Base-by-base conservation (phyloP, 2,329 filamentous ascomycete genomes). In the Fusarium oligoseptatum region DNA sequence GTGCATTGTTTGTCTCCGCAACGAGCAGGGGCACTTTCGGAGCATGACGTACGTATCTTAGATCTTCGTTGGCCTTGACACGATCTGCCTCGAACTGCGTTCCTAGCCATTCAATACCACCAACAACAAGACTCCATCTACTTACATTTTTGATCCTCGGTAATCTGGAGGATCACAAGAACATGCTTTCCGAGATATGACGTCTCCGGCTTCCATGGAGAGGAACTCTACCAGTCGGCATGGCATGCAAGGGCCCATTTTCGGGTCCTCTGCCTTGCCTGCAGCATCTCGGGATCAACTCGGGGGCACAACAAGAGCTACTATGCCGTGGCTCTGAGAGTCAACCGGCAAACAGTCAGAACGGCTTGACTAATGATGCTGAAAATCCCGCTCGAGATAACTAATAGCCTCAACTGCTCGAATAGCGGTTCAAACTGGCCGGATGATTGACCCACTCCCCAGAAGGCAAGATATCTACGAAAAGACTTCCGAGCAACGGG, bases 31-130 rank as follows among this genome's bases (percentile, higher is more conserved):
- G 48, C 45, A 20, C 60, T 10, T 55, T n/a, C 20, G 29, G 55
- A 55, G 34, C 66, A 32, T 74, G 72, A 73, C 69, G 69, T 73
- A 73, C 69, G 66, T 64, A 60, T 62, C 29, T 15, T 27, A 17
- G 29, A 41, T 60, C 22, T 27, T 15, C 6, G 63, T 64, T 62
- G 66, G 52, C 36, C 17, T 58, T 48, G 36, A 61, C 22, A 57
- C 43, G 37, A 66, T 67, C 72, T 29, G 24, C 10, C 48, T 57
- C 60, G 61, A 67, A 61, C 60, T 45, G 32, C 32, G 50, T 34
- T 55, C 37, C 39, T n/a, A 34, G 45, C 68, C 27, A 58, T 39
- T 64, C 68, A 48, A 41, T 57, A 27, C 45, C 62, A 52, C 56
- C 48, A 65, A 45, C 41, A 24, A 64, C 10, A 29, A 32, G 24